Evolutionary conservation across 805 yeast genomes (phyloP).

Genomic region (Grigorovia transvaalensis): DNA sequence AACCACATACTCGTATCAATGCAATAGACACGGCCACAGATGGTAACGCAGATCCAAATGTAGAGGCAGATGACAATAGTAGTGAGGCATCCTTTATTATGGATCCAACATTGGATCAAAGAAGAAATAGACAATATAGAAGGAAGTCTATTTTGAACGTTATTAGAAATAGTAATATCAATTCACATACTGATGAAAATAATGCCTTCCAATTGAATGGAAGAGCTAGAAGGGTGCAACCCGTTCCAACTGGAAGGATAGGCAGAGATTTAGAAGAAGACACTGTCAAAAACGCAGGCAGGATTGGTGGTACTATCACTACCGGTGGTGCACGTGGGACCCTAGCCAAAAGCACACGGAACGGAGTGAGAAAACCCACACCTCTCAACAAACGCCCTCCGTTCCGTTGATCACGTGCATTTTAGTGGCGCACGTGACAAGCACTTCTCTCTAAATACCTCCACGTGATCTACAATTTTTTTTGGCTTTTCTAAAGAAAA

Average conservation of each 20-base stretch:
- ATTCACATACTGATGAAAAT: not conserved
- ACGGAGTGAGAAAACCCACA: not conserved
- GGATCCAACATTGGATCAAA: conserved; percentile 16
- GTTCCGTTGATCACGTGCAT: conserved; percentile 10
- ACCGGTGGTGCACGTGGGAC: too few species aligned
- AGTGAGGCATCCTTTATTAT: conserved; percentile 29
- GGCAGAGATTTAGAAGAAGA: not conserved
- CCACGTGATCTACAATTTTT: not conserved
- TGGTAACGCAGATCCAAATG: not conserved
- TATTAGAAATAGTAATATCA: conserved; percentile 22
- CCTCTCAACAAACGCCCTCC: conserved; percentile 16
- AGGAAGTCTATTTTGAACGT: conserved; percentile 27
- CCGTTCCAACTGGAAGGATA: not conserved
- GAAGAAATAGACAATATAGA: conserved; percentile 13
- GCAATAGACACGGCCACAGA: not conserved
- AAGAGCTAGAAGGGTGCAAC: not conserved
- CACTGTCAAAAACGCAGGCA: not conserved
- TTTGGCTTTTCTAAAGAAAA: too few species aligned
- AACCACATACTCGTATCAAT: too few species aligned
- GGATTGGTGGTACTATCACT: not conserved
- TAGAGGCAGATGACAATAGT: conserved; percentile 16
- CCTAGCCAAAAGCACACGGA: not conserved
- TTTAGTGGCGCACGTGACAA: not conserved
- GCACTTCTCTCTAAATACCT: not conserved
- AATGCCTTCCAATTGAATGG: not conserved